Percentiles rank a stretch among this genome's conserved stretches.
Evolutionary conservation across 768 basidiomycete species (phyloP).

Genomic region (Mycena belliarum): DNA sequence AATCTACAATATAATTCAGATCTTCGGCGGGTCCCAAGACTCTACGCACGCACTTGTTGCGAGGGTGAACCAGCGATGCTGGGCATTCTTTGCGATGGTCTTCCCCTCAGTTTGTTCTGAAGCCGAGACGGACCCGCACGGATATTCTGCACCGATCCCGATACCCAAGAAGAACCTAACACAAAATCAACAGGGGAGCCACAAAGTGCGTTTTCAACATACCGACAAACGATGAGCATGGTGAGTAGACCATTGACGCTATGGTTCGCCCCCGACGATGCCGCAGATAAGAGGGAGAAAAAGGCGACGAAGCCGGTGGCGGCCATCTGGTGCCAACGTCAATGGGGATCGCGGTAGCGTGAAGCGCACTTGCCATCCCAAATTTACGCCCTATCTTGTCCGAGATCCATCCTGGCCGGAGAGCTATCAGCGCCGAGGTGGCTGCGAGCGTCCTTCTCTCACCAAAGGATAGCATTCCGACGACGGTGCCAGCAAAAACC

Average conservation of each 20-base stretch:
- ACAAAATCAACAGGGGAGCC: not conserved
- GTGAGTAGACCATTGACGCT: conserved; percentile 69
- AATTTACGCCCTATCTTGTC: conserved; percentile 87
- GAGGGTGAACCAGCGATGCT: conserved; percentile 84
- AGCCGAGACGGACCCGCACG: conserved; percentile 85
- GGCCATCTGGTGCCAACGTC: conserved; percentile 54
- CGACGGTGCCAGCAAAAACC: conserved; percentile 82
- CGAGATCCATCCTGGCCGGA: conserved; percentile 58
- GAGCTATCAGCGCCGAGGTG: not conserved
- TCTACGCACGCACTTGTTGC: conserved; percentile 70
- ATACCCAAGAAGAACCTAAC: conserved; percentile 79
- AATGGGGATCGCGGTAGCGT: not conserved
- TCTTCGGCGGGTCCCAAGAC: not conserved
- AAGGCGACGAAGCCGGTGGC: conserved; percentile 83
- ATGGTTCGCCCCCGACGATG: conserved; percentile 75
- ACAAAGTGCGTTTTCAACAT: conserved; percentile 17
- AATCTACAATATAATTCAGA: conserved; percentile 45
- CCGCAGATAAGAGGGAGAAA: conserved; percentile 83
- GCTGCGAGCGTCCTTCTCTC: not conserved
- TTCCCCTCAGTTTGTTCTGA: conserved; percentile 89
- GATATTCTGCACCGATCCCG: conserved; percentile 87
- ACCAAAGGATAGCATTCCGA: conserved; percentile 83
- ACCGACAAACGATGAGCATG: conserved; percentile 83
- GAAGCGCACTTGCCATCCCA: conserved; percentile 66
- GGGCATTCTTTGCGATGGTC: conserved; percentile 74